Evolutionary conservation across 306 rosid genomes (phyloP).

Genomic region (Coriaria nepalensis): DNA sequence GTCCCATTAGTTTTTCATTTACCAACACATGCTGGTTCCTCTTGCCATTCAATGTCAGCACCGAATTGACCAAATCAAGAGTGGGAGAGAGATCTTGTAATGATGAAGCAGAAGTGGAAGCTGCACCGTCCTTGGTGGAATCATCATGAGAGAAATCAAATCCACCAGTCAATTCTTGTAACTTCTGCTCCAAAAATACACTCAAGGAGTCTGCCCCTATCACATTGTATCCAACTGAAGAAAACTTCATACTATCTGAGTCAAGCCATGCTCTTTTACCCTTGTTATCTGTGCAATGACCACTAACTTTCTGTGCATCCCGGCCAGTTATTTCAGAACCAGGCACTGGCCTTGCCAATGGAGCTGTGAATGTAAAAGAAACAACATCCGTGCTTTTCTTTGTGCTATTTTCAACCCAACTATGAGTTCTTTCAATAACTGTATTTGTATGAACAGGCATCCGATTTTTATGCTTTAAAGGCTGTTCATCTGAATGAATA

Average conservation of each 20-base stretch:
- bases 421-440: conserved; percentile 22
- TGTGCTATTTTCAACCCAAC: conserved; percentile 43
- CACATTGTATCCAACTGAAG: conserved; percentile 62
- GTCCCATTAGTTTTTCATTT: conserved; percentile 16
- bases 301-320: conserved; percentile 20
- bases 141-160: conserved; percentile 31
- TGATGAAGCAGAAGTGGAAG: conserved; percentile 26
- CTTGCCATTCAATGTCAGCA: conserved; percentile 26
- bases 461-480: conserved; percentile 14
- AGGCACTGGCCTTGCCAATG: conserved; percentile 44
- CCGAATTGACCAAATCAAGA: conserved; percentile 18
- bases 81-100: conserved; percentile 20
- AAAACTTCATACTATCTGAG: conserved; percentile 33
- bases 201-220: conserved; percentile 66
- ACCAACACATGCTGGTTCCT: conserved; percentile 25
- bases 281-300: conserved; percentile 36
- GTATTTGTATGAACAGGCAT: conserved; percentile 37
- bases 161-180: conserved; percentile 54
- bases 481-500: too few species aligned
- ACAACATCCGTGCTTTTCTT: conserved; percentile 78
- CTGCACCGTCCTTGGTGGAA: conserved; percentile 28
- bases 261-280: conserved; percentile 47
- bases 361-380: conserved; percentile 93
- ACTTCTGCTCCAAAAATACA: conserved; percentile 68
- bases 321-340: conserved; percentile 40